Evolutionary conservation across 306 rosid genomes (phyloP), one percentile per base, ranked within the genome.

Genomic region (Cajanus cajan): DNA sequence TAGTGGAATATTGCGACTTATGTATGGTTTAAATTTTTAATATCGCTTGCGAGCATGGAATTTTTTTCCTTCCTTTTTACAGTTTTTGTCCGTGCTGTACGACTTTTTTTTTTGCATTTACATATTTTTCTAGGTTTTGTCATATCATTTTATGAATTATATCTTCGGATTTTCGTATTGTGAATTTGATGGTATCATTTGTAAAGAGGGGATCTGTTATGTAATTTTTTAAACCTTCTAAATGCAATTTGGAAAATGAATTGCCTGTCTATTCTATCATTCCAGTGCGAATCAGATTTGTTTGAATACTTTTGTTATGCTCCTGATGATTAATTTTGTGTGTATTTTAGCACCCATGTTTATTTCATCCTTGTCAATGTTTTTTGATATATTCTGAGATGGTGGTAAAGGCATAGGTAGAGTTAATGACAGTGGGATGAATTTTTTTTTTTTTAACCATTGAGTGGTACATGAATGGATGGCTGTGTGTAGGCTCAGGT

Each of bases 401-500:
- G 82, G 40, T 71, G 71, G 25, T 40, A n/a, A 78, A 64, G 61
- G 65, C 13, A 8, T 52, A 37, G 63, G 71, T 51, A 28, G 59
- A 54, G 77, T 33, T 73, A 68, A 63, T 70, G 21, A 8, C 18
- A 16, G 59, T 79, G 66, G 78, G 78, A 28, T 51, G 43, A 19
- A 68, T 19, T 65, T 43, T 50, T 71, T 0, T n/a, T 10, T 71
- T 73, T 78, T 78, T 78, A 78, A 62, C 72, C 71, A 67, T 76
- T 86, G 79, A 88, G 90, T 83, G 84, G 97, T 89, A 55, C 86
- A 86, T 92, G 89, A 86, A 91, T 91, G 93, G 89, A 90, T 93
- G 92, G 90, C 82, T 92, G 88, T 95, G 92, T 95, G 98, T 95
- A 93, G 98, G 99, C 93, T 85, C 99, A 95, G 99, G 97, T 95